A percentile compares a stretch with the other conserved stretches of the same genome.
Evolutionary conservation across 1,139 yeast species (phyloP).

Genomic region (Pichia sp.): DNA sequence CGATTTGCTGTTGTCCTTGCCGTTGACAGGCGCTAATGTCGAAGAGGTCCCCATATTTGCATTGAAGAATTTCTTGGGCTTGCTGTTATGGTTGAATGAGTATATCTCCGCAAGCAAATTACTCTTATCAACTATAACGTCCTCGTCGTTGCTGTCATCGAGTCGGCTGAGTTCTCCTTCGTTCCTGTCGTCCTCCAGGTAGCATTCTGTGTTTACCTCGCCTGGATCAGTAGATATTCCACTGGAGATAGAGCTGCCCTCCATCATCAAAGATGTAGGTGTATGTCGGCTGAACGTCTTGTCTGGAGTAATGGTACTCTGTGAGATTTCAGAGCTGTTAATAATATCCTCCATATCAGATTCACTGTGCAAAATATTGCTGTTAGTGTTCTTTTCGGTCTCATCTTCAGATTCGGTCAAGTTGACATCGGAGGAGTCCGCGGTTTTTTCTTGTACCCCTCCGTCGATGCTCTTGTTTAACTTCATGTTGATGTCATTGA

Average conservation of each 20-base stretch:
- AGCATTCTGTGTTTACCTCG: constrained; percentile 17
- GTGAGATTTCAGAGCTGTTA: constrained; percentile 13
- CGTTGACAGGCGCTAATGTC: background rate
- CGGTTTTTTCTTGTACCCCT: background rate
- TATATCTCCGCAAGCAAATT: constrained; percentile 20
- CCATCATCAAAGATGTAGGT: constrained; percentile 1
- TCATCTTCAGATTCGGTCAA: constrained; percentile 14
- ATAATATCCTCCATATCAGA: constrained; percentile 16
- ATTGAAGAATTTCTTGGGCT: background rate
- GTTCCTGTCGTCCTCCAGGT: constrained; percentile 9
- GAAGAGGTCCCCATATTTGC: background rate
- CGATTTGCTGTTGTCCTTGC: background rate
- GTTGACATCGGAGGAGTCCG: constrained; percentile 11
- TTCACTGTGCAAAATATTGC: constrained; percentile 4
- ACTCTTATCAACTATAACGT: constrained; percentile 12
- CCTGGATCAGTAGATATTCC: constrained; percentile 15
- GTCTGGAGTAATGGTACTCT: constrained; percentile 14
- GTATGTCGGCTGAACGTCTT: constrained; percentile 1
- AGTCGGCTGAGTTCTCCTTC: background rate
- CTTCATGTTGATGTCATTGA: constrained; percentile 12
- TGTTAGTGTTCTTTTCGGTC: background rate
- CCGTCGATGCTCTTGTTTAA: constrained; percentile 1
- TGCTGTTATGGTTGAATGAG: constrained; percentile 10
- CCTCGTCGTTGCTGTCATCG: background rate
- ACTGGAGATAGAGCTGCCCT: constrained; percentile 9